A percentile compares a stretch with the other conserved stretches of the same genome.
phyloP scores from a whole-genome alignment of 176 grass and related monocot genomes.

The Oryza officinalis region DNA sequence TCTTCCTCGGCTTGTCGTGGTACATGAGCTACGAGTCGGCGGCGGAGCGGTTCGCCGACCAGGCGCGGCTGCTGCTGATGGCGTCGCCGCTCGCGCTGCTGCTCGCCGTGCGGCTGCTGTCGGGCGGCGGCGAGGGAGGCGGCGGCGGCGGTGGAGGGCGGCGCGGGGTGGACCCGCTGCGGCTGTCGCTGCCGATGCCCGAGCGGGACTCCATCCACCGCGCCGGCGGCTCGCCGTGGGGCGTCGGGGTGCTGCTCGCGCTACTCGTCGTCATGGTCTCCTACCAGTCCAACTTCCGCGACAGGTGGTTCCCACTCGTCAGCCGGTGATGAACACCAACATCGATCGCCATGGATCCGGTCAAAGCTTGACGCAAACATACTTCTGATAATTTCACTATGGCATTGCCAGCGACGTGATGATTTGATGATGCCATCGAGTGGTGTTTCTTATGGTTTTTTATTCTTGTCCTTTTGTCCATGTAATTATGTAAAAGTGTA shows the following conservation, averaged over 20 bases:
- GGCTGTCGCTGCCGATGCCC: constrained; percentile 43
- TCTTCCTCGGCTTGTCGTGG: constrained; percentile 65
- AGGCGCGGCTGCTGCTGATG: constrained; percentile 52
- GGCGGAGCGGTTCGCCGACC: constrained; percentile 44
- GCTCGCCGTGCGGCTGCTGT: constrained; percentile 55
- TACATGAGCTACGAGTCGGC: constrained; percentile 64
- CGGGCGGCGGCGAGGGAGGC: neutral
- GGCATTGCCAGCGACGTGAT: too few relatives aligned
- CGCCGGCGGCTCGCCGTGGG: constrained; percentile 72
- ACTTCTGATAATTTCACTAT: neutral
- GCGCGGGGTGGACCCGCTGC: constrained; percentile 9
- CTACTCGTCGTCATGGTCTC: constrained; percentile 75
- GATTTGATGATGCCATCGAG: neutral
- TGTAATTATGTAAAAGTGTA: neutral
- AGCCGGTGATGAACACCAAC: constrained; percentile 12
- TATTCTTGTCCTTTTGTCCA: neutral
- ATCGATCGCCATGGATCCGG: neutral
- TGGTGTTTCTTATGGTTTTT: neutral
- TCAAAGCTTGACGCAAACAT: too few relatives aligned
- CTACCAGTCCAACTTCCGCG: constrained; percentile 72
- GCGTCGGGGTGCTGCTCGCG: constrained; percentile 54
- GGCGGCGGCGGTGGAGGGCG: neutral
- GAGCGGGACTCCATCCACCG: constrained; percentile 67
- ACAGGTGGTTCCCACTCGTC: constrained; percentile 65
- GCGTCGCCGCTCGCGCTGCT: constrained; percentile 58